Evolutionary conservation across 345 rosid genomes (phyloP), one percentile per base, ranked within the genome.

Genomic region (Iberis pinnata): DNA sequence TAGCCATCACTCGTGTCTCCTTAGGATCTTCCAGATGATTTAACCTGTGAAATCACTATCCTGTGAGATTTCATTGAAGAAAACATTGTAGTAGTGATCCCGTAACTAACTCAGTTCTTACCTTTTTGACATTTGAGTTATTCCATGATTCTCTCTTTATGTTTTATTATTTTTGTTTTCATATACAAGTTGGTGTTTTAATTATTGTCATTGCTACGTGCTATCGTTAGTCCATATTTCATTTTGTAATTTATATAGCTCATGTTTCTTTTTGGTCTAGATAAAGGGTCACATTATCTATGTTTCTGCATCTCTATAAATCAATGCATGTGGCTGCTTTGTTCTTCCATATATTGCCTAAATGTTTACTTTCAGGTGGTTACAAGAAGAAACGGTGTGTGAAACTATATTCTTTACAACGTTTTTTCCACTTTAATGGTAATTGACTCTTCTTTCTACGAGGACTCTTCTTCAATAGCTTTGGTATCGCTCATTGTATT

Each of bases 401-500:
- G n/a, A n/a, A 12, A 81, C 95, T 35, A 90, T 96, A 46, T 95
- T 87, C 61, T 90, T 95, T 40, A 85, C 98, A 49, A 75, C 92
- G 13, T 79, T 87, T 77, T 75, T 72, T 80, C 87, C 33, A 89
- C 98, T 66, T 77, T 89, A 15, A 69, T 79, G 96, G 95, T 87
- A 64, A 48, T 20, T 33, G 8, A n/a, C 53, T 15, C n/a, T 43
- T 70, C 37, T 18, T 52, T 32, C 8, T 53, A 8, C 16, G 43
- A 31, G 26, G 24, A 27, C 18, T 20, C 53, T 59, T 51, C 15
- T 6, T 22, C 24, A 39, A 29, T 31, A 40, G 16, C 41, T 12
- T 44, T 2, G n/a, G 25, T 31, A 12, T 8, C 29, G 32, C 22
- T 47, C 45, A 15, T 50, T 49, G 10, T 17, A 56, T 11, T 29